Conservation (phyloP, 129 eudicot genomes). For the Saussurea involucrata region DNA sequence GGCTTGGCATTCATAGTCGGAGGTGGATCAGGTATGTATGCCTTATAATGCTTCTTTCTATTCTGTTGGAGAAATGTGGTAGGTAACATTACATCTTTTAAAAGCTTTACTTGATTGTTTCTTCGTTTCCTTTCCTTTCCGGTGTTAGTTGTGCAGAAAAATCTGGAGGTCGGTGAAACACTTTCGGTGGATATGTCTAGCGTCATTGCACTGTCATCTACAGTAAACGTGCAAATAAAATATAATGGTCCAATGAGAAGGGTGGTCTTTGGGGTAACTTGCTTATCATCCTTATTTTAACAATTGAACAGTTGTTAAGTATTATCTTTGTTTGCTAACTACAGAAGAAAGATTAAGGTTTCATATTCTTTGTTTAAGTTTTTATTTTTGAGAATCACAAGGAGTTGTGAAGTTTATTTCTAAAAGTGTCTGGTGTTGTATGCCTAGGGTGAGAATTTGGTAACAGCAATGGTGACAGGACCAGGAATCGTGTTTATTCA, state of each 20-base stretch:
- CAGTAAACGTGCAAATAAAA: conserved; percentile 69
- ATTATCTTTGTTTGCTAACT: no score
- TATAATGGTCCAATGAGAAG: conserved; percentile 91
- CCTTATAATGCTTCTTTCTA: not conserved
- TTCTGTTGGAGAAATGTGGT: not conserved
- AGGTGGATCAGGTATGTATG: conserved; percentile 82
- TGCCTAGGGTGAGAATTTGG: conserved; percentile 73
- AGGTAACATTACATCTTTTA: not conserved
- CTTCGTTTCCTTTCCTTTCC: not conserved
- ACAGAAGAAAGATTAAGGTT: no score
- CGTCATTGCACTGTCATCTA: conserved; percentile 70
- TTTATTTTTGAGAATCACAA: no score
- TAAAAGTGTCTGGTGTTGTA: not conserved
- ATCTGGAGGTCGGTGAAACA: conserved; percentile 95
- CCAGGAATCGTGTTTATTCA: conserved; percentile 97
- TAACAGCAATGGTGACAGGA: conserved; percentile 85
- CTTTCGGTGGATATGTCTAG: conserved; percentile 85
- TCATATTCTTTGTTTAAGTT: no score
- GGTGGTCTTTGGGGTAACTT: conserved; percentile 89
- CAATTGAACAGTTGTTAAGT: not conserved
- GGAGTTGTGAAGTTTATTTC: not conserved
- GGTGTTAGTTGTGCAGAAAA: conserved; percentile 90
- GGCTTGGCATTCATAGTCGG: conserved; percentile 75
- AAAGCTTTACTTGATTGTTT: not conserved
- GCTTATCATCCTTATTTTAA: conserved; percentile 1